phyloP scores from a whole-genome alignment of 148 eudicot genomes.

The Silene uniflora region DNA sequence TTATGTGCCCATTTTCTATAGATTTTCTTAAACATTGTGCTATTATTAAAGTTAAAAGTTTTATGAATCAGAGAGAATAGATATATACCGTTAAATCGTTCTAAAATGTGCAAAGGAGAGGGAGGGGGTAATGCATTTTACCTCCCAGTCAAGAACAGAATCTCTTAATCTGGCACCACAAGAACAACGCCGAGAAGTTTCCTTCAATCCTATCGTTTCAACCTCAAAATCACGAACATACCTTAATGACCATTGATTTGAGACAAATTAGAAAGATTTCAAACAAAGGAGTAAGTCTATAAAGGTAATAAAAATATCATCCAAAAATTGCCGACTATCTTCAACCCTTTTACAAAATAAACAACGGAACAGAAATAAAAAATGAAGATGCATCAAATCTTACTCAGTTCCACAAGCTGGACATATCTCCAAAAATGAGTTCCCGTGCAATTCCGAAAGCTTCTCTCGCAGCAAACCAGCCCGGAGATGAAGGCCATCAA shows the following conservation, averaged over 20 bases:
- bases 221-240: conserved; percentile 94
- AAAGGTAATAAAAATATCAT: neutral
- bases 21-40: neutral
- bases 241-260: conserved; percentile 39
- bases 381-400: conserved; percentile 30
- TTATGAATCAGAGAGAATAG: neutral
- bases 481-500: conserved; percentile 96
- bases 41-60: neutral
- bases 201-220: conserved; percentile 91
- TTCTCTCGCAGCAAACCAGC: conserved; percentile 86
- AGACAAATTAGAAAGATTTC: conserved; percentile 7
- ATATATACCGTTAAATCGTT: neutral
- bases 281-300: neutral
- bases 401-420: conserved; percentile 89
- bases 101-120: neutral
- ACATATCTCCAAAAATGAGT: conserved; percentile 88
- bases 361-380: conserved; percentile 11
- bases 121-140: conserved; percentile 26
- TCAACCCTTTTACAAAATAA: neutral
- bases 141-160: conserved; percentile 99
- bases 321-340: neutral
- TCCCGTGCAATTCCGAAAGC: conserved; percentile 90
- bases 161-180: conserved; percentile 77
- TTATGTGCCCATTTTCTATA: neutral
- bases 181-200: conserved; percentile 78